phyloP scores from a whole-genome alignment of 2,329 filamentous ascomycete genomes.

The Arthroderma uncinatum region DNA sequence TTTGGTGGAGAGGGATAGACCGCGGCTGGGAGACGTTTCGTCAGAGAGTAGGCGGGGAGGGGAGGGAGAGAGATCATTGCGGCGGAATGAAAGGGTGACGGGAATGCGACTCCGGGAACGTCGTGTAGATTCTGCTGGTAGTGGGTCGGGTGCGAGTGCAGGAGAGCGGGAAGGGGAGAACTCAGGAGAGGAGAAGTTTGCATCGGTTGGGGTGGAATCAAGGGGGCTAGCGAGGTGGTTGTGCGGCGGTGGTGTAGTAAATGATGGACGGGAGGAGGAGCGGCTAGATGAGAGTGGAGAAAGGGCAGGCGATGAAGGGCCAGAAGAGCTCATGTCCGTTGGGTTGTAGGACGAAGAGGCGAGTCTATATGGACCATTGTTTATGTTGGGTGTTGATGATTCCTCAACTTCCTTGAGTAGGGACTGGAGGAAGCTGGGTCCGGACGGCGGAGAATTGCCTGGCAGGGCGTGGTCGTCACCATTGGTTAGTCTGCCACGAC shows the following conservation, averaged over 20 bases:
- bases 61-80: constrained; percentile 36
- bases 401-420: constrained; percentile 78
- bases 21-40: constrained; percentile 58
- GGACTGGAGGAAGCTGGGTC: constrained; percentile 73
- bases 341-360: constrained; percentile 30
- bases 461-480: constrained; percentile 22
- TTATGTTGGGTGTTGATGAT: constrained; percentile 26
- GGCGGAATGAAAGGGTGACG: constrained; percentile 14
- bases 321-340: constrained; percentile 22
- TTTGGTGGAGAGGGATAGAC: constrained; percentile 71
- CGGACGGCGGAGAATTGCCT: constrained; percentile 14
- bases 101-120: constrained; percentile 9
- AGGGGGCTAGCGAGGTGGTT: constrained; percentile 44
- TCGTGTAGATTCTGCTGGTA: constrained; percentile 7
- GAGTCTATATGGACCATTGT: constrained; percentile 22
- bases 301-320: constrained; percentile 25
- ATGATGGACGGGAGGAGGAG: constrained; percentile 56
- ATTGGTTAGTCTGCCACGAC: constrained; percentile 24
- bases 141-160: constrained; percentile 21
- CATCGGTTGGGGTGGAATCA: constrained; percentile 56
- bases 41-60: constrained; percentile 40
- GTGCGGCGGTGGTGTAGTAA: constrained; percentile 58
- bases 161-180: constrained; percentile 55
- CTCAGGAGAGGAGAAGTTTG: constrained; percentile 64
- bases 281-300: constrained; percentile 44